Evolutionary conservation across 441 rosid genomes (phyloP).

Genomic region (Arabidopsis lyrata): DNA sequence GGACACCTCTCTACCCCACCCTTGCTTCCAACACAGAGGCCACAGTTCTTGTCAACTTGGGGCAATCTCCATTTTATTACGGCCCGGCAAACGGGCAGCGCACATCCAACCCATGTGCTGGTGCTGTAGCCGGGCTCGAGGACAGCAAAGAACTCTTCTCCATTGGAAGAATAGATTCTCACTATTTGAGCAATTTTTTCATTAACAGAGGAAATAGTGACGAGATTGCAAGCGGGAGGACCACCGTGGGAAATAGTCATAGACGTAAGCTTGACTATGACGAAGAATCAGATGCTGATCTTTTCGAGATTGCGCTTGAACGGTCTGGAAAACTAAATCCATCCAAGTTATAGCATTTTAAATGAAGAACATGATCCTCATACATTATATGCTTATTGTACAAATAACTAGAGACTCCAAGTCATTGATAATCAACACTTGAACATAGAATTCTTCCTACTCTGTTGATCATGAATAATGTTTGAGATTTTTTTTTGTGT

Average conservation of each 20-base stretch:
- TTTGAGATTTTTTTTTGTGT: neutral
- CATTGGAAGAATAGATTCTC: conserved; percentile 93
- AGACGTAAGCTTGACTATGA: conserved; percentile 60
- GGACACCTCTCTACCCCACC: conserved; percentile 55
- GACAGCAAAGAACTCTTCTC: conserved; percentile 93
- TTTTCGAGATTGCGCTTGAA: conserved; percentile 86
- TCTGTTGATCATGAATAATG: neutral
- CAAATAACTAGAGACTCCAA: neutral
- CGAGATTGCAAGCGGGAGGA: conserved; percentile 38
- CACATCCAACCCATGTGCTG: conserved; percentile 55
- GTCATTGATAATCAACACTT: neutral
- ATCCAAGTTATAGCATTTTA: conserved; percentile 42
- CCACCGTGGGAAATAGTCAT: conserved; percentile 38
- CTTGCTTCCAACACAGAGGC: conserved; percentile 52
- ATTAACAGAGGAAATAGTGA: conserved; percentile 49
- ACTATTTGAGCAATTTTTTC: conserved; percentile 63
- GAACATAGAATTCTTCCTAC: neutral
- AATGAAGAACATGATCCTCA: neutral
- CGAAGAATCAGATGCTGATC: conserved; percentile 91
- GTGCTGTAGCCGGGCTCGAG: conserved; percentile 70
- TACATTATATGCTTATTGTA: neutral
- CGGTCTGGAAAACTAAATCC: conserved; percentile 56
- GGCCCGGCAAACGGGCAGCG: conserved; percentile 54
- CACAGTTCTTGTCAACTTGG: conserved; percentile 50
- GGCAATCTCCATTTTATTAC: conserved; percentile 51